Evolutionary conservation across 306 rosid genomes (phyloP), one percentile per base, ranked within the genome.

Genomic region (Cicer bijugum): DNA sequence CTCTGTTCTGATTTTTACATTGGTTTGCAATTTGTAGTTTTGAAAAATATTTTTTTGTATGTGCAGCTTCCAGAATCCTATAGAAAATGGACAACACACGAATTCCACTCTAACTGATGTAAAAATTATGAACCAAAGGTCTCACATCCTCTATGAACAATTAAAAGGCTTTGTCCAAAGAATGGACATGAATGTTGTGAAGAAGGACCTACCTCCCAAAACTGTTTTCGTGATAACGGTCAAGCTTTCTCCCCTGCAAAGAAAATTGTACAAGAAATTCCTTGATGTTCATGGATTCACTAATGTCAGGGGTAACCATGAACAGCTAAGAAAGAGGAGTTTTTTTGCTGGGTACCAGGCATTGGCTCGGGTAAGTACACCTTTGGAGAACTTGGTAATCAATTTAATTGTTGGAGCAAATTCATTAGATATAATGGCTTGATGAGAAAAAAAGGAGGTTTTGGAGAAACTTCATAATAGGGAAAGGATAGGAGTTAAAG

Each of bases 311-410:
- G 85, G 35, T 66, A 79, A 83, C 62, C 88, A 79, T 76, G 97
- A 91, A 72, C 82, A 74, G 60, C 80, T 91, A 46, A 82, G 86
- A 79, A 93, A 91, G 88, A 84, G 95, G 78, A 80, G 95, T 45
- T 94, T 94, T 84, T 94, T 94, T 79, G 97, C 97, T 8, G 99
- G 99, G 72, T 94, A 94, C 87, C 97, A 89, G 80, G 91, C 97
- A 55, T 85, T 94, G 72, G 99, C 99, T 74, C 96, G 91, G 97
- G 99, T 94, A 83, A 17, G 80, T 58, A 23, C 73, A 40, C 60
- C 39, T 42, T 44, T 78, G 14, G 35, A 72, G n/a, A 60, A 43
- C 23, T 55, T 63, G 33, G 17, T 71, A 60, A 65, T 77, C 59
- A 75, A 17, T 84, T 48, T 50, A 35, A 12, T 73, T 77, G 45